A percentile compares a stretch with the other conserved stretches of the same genome.
These are phyloP conservation scores for Penicillium ucsense DNA, from an alignment of 495 filamentous ascomycete species.

Conservation along the genomic window DNA sequence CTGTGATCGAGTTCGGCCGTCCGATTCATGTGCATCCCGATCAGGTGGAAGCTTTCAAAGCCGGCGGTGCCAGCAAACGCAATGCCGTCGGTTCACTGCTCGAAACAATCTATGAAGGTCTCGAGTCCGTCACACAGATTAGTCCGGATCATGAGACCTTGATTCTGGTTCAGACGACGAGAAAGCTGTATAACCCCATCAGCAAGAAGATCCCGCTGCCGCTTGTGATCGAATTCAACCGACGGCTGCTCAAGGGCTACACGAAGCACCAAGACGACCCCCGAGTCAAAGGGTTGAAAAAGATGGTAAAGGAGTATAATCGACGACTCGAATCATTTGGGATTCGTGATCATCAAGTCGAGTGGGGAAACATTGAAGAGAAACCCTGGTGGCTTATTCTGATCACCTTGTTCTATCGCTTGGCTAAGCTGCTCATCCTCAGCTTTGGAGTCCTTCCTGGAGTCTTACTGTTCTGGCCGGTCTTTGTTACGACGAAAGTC, in stretches of 20 bases:
- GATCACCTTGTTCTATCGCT: conserved; percentile 66
- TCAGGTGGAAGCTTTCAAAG: conserved; percentile 73
- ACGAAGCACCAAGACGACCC: conserved; percentile 82
- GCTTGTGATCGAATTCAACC: conserved; percentile 89
- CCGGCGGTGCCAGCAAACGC: conserved; percentile 54
- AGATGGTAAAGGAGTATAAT: conserved; percentile 78
- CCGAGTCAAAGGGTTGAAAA: conserved; percentile 66
- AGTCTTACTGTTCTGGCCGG: conserved; percentile 73
- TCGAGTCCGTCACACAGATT: conserved; percentile 83
- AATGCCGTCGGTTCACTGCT: conserved; percentile 73
- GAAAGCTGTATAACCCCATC: conserved; percentile 83
- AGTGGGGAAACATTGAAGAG: conserved; percentile 63
- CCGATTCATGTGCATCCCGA: conserved; percentile 74
- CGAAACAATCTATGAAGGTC: conserved; percentile 71
- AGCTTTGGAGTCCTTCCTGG: conserved; percentile 80
- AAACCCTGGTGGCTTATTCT: conserved; percentile 58
- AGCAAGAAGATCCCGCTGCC: conserved; percentile 89
- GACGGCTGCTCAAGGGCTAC: conserved; percentile 82
- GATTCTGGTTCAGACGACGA: conserved; percentile 90
- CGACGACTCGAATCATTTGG: conserved; percentile 71
- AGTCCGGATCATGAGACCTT: conserved; percentile 92
- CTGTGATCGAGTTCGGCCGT: conserved; percentile 87
- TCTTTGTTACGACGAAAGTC: conserved; percentile 82
- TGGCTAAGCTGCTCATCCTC: conserved; percentile 63
- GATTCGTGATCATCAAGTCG: conserved; percentile 88